Evolutionary conservation across 495 filamentous ascomycete species (phyloP), one percentile per base, ranked within the genome.

Genomic region (Hypoxylon subgilvum): DNA sequence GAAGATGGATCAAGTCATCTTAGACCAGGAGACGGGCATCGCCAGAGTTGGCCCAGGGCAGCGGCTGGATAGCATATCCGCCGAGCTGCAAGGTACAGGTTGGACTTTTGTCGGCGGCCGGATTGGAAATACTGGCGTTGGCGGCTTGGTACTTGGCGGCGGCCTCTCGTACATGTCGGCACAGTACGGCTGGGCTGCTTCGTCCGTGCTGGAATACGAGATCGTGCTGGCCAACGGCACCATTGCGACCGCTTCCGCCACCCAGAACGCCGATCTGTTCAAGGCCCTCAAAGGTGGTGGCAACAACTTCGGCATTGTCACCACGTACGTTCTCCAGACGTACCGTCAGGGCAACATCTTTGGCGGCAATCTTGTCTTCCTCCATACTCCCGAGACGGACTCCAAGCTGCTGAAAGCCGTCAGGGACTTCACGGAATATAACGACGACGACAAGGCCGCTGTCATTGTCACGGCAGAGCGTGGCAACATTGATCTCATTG

Each of bases 221-320:
- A 75, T 86, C 17, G 81, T 85, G 16, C 74, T 85, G 12, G 78
- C 82, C 32, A 81, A 82, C 61, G 80, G 80, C 25, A 80, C 73
- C 13, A 74, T 85, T 50, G 69, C 79, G 14, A 75, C 79, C 35
- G 81, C 81, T 6, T 81, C 74, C 22, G 65, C 61, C 10, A 68
- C 70, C 13, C 43, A 65, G 28, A 69, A 80, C 46, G 55, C 74
- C 0, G 73, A 77, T 28, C 72, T 79, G 1, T 79, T 74, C 63
- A 64, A 56, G 21, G 72, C 75, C 1, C 71, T 82, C 21, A 74
- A 78, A 40, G 77, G 79, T 2, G 77, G 78, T 21, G 74, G 74
- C 6, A 81, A 79, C 60, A 81, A 79, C 68, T 81, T 81, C 44
- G 78, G 76, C 48, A 65, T 79, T 36, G 74, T 85, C 7, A 82